Evolutionary conservation across 306 rosid genomes (phyloP).

Genomic region (Prinsepia uniflora): DNA sequence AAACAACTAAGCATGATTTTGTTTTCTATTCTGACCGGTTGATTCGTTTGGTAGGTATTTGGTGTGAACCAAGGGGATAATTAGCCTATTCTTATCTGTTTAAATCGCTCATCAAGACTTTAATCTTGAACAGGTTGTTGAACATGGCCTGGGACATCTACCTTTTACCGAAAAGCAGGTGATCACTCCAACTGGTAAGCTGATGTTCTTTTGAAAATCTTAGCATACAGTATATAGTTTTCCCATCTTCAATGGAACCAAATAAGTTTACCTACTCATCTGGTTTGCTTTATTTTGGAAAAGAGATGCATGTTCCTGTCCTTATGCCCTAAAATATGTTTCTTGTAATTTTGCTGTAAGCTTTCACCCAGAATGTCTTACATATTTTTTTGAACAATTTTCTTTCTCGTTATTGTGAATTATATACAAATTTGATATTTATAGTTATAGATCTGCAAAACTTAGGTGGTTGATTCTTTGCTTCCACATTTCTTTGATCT

Average conservation of each 20-base stretch:
- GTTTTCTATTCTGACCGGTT: slow-evolving; percentile 90
- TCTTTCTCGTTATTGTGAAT: background rate
- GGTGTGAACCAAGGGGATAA: slow-evolving; percentile 14
- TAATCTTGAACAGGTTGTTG: slow-evolving; percentile 77
- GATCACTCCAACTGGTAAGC: slow-evolving; percentile 88
- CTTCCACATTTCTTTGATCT: slow-evolving; percentile 6
- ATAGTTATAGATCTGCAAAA: background rate
- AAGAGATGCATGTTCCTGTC: background rate
- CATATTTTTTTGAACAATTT: background rate
- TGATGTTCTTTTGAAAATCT: background rate
- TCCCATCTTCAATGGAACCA: background rate
- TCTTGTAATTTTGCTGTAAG: background rate
- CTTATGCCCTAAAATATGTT: background rate
- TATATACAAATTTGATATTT: background rate
- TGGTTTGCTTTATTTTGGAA: slow-evolving; percentile 1
- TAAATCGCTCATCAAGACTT: slow-evolving; percentile 25
- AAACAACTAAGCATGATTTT: slow-evolving; percentile 92
- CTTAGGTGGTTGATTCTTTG: slow-evolving; percentile 6
- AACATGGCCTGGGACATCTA: slow-evolving; percentile 94
- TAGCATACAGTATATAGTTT: background rate
- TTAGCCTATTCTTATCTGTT: slow-evolving; percentile 17
- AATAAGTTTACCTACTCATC: too few species aligned
- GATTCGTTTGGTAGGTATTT: slow-evolving; percentile 81
- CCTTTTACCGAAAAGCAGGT: slow-evolving; percentile 98
- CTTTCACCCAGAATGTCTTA: background rate